phyloP scores from a whole-genome alignment of 2,329 filamentous ascomycete species.

The Clonostachys rosea region DNA sequence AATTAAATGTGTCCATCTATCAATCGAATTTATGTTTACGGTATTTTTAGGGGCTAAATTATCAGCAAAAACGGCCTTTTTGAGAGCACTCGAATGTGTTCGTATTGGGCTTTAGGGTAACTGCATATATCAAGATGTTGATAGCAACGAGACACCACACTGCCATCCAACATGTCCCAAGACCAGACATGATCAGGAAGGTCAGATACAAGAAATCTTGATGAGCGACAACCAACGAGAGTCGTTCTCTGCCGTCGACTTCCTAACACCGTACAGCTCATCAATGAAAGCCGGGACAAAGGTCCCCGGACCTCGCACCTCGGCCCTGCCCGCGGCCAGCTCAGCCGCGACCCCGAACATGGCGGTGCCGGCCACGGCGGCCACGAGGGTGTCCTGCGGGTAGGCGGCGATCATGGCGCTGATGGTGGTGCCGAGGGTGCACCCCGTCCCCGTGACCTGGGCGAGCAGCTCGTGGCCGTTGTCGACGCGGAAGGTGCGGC shows the following conservation, averaged over 20 bases:
- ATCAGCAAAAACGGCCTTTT: too few relatives aligned
- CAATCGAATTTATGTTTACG: too few relatives aligned
- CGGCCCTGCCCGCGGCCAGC: conserved; percentile 54
- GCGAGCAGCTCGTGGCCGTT: conserved; percentile 75
- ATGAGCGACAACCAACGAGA: conserved; percentile 46
- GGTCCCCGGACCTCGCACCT: conserved; percentile 75
- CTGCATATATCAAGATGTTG: too few relatives aligned
- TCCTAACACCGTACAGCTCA: conserved; percentile 49
- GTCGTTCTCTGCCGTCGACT: conserved; percentile 40
- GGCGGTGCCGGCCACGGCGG: conserved; percentile 67
- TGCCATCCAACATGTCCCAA: too few relatives aligned
- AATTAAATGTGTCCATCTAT: too few relatives aligned
- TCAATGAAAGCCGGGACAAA: conserved; percentile 87
- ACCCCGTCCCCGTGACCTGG: conserved; percentile 75
- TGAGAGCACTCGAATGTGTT: too few relatives aligned
- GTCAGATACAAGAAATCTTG: conserved; percentile 26
- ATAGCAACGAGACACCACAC: too few relatives aligned
- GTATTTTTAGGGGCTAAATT: too few relatives aligned
- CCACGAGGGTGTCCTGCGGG: conserved; percentile 61
- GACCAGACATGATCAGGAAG: too few relatives aligned
- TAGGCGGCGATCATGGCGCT: conserved; percentile 69
- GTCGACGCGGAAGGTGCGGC: conserved; percentile 58
- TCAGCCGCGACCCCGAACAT: conserved; percentile 76
- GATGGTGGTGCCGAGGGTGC: conserved; percentile 77
- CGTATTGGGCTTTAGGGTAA: too few relatives aligned